Conservation (phyloP, 495 filamentous ascomycete species). For the Penicillium fimorum region DNA sequence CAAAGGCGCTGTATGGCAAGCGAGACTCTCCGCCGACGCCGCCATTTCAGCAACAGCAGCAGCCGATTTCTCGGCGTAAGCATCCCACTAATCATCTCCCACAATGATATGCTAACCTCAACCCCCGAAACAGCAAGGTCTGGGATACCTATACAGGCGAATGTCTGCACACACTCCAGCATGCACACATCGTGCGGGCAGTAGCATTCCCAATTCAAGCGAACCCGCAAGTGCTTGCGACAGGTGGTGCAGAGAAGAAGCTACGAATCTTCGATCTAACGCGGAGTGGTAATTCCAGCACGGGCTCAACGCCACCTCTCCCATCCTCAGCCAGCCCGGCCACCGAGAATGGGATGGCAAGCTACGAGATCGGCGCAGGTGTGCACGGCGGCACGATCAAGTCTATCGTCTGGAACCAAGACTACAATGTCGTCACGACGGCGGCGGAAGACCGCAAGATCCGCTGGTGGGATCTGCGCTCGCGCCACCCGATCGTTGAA, state of each 20-base stretch:
- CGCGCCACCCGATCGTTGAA: constrained; percentile 66
- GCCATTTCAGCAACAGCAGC: constrained; percentile 86
- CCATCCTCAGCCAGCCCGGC: constrained; percentile 22
- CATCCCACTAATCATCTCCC: constrained; percentile 8
- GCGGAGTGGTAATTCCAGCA: constrained; percentile 34
- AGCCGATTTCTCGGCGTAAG: constrained; percentile 93
- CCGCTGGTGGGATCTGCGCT: constrained; percentile 90
- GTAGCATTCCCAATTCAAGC: constrained; percentile 78
- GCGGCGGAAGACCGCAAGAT: constrained; percentile 86
- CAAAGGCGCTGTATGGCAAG: constrained; percentile 97
- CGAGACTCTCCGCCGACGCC: constrained; percentile 83
- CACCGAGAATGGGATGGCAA: constrained; percentile 42
- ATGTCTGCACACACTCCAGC: constrained; percentile 80
- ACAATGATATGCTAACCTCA: constrained; percentile 5
- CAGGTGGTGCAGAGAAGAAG: constrained; percentile 94
- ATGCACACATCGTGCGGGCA: constrained; percentile 91
- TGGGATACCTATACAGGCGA: constrained; percentile 97
- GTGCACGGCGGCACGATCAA: constrained; percentile 87
- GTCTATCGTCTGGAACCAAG: constrained; percentile 85
- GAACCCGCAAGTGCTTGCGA: constrained; percentile 78
- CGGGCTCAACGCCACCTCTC: constrained; percentile 41
- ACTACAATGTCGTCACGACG: constrained; percentile 84
- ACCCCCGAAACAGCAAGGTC: constrained; percentile 61
- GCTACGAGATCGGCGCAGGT: constrained; percentile 83
- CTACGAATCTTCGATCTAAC: constrained; percentile 89